Conservation (phyloP, 2,329 filamentous ascomycete genomes). For the Fusarium coffeatum region DNA sequence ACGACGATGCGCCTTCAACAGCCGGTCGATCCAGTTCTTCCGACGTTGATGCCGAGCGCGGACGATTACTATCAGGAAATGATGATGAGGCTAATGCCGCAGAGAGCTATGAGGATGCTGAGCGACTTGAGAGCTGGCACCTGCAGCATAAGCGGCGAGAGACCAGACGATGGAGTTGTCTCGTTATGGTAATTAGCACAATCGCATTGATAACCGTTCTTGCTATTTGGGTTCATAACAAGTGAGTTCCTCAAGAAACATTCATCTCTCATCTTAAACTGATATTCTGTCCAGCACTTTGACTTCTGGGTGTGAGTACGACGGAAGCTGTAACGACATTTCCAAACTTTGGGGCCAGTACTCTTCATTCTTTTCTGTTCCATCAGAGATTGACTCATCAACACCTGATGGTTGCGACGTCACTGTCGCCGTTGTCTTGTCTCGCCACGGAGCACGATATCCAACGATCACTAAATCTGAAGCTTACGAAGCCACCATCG, state of each 20-base stretch:
- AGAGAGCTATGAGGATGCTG: slow-evolving; percentile 25
- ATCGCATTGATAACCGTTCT: slow-evolving; percentile 34
- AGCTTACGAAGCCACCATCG: slow-evolving; percentile 72
- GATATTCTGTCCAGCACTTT: slow-evolving; percentile 13
- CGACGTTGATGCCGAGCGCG: slow-evolving; percentile 28
- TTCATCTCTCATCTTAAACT: not conserved
- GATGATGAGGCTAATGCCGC: slow-evolving; percentile 11
- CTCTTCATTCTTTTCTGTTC: slow-evolving; percentile 82
- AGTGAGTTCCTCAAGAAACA: slow-evolving; percentile 14
- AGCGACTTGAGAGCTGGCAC: slow-evolving; percentile 38
- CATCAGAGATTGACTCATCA: slow-evolving; percentile 70
- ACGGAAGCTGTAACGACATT: slow-evolving; percentile 63
- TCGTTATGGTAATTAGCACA: slow-evolving; percentile 37
- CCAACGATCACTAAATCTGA: slow-evolving; percentile 77
- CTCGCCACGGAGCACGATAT: slow-evolving; percentile 85
- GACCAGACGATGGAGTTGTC: slow-evolving; percentile 38
- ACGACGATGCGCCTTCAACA: slow-evolving; percentile 28
- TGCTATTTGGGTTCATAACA: slow-evolving; percentile 36
- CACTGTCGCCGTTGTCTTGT: slow-evolving; percentile 84
- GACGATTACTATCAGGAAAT: slow-evolving; percentile 24
- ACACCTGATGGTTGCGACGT: slow-evolving; percentile 76
- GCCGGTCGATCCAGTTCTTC: slow-evolving; percentile 21
- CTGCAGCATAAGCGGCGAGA: slow-evolving; percentile 33
- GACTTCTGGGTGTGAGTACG: slow-evolving; percentile 42
- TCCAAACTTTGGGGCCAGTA: slow-evolving; percentile 87